These are phyloP conservation scores for Trichoderma cornu-damae DNA, from an alignment of 2,329 filamentous ascomycete genomes.

Conservation along the genomic window DNA sequence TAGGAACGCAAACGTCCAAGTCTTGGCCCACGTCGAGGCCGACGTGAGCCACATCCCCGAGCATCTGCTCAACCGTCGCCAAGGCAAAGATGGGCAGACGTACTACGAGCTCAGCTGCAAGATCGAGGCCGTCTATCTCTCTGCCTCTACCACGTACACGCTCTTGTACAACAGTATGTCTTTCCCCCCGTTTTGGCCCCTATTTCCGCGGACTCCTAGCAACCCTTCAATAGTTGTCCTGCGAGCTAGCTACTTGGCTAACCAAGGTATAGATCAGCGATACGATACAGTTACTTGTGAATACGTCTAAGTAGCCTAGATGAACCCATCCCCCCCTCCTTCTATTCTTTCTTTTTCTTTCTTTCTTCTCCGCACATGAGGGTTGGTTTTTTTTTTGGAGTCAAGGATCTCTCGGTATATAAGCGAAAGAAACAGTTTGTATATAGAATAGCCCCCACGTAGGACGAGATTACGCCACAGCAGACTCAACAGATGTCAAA, in stretches of 20 bases:
- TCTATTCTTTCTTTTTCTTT: background rate
- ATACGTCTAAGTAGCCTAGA: constrained; percentile 33
- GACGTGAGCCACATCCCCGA: constrained; percentile 40
- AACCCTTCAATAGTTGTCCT: constrained; percentile 21
- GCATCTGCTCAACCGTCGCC: constrained; percentile 29
- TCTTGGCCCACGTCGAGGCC: constrained; percentile 37
- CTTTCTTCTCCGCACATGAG: background rate
- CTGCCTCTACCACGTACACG: constrained; percentile 40
- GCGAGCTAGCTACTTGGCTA: background rate
- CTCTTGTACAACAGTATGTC: constrained; percentile 39
- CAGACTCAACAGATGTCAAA: background rate
- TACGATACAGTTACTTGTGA: constrained; percentile 41
- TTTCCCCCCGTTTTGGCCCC: background rate
- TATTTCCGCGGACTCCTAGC: background rate
- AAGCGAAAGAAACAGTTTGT: background rate
- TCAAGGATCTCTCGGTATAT: background rate
- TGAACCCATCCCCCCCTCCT: background rate
- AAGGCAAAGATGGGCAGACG: constrained; percentile 35
- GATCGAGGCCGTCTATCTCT: constrained; percentile 40
- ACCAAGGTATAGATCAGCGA: constrained; percentile 30
- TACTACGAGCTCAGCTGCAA: constrained; percentile 39
- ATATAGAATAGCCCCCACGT: constrained; percentile 3
- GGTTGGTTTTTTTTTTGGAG: background rate
- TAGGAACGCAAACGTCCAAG: constrained; percentile 34
- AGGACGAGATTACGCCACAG: background rate